Base-by-base conservation (phyloP, 441 rosid genomes). In the Kokia cookei region DNA sequence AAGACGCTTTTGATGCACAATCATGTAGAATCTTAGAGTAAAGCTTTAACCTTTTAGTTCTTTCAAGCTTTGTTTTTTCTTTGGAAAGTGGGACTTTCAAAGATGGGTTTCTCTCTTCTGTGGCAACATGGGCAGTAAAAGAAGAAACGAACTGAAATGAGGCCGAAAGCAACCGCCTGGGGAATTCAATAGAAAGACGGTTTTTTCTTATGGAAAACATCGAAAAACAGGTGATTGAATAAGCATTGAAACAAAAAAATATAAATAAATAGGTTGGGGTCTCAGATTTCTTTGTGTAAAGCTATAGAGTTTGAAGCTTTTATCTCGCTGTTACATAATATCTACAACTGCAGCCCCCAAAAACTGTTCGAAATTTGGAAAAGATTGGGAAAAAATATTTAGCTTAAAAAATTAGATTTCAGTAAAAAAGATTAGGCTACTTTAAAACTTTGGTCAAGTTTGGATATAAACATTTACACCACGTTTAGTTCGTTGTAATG, bases 1-100 rank as follows among this genome's bases (percentile, higher is more conserved):
- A 43, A 50, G 55, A 70, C 80, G 82, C 81, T 13, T 57, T 78
- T 3, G 79, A 65, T 60, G 83, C 82, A 74, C 79, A 84, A 35
- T 82, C 84, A 3, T 69, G 82, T 54, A 88, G 67, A 71, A 78
- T 70, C 54, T 73, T 61, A 24, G 88, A 78, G 76, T 78, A 81
- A 65, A 45, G 55, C 26, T 65, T 65, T 45, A 65, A 14, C 12
- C 32, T 65, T 13, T 65, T 26, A 24, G 55, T 24, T 65, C 70
- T 24, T 24, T 24, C 54, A 65, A 47, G 71, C 22, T 47, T 66
- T 14, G 40, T 5, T 22, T 65, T 65, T 43, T 43, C 69, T 43
- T 43, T 22, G 19, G 12, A 65, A 65, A 17, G 19, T 22, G 54
- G 35, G 32, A 43, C 11, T 65, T 65, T 22, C 22, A 43, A 65